Percentiles rank a stretch among this genome's conserved stretches.
Conservation (phyloP, 257 asterid species). For the Plectranthus barbatus region DNA sequence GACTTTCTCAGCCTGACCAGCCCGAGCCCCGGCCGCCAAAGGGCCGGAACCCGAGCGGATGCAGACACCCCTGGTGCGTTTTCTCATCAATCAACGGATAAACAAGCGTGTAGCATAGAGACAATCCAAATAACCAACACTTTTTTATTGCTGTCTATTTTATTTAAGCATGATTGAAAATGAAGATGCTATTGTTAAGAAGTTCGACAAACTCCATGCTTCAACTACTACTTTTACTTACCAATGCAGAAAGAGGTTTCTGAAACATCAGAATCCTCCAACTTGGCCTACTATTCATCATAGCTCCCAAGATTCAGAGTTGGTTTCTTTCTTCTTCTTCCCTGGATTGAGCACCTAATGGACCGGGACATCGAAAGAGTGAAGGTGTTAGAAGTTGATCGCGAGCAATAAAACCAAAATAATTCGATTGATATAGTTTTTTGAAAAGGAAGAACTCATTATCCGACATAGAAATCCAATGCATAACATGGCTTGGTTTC, state of each 20-base stretch:
- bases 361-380: neutral
- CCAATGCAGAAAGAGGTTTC: constrained; percentile 37
- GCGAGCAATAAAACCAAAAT: neutral
- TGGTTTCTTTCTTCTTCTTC: constrained; percentile 12
- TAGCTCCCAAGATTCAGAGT: constrained; percentile 4
- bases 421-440: neutral
- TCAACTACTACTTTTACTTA: constrained; percentile 40
- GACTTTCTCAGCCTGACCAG: constrained; percentile 92
- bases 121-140: neutral
- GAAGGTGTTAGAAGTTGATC: neutral
- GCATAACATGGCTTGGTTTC: neutral
- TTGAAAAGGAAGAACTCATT: neutral
- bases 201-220: constrained; percentile 25
- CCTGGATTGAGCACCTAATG: constrained; percentile 21
- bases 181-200: constrained; percentile 15
- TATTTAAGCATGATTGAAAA: constrained; percentile 15
- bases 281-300: constrained; percentile 13
- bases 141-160: constrained; percentile 8
- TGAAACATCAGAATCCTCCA: constrained; percentile 10
- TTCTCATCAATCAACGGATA: constrained; percentile 39
- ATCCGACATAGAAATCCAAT: neutral
- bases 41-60: constrained; percentile 35
- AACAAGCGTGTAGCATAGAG: constrained; percentile 7
- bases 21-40: constrained; percentile 24
- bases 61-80: constrained; percentile 98